phyloP scores from a whole-genome alignment of 441 rosid genomes.

The Gossypium gossypioides region DNA sequence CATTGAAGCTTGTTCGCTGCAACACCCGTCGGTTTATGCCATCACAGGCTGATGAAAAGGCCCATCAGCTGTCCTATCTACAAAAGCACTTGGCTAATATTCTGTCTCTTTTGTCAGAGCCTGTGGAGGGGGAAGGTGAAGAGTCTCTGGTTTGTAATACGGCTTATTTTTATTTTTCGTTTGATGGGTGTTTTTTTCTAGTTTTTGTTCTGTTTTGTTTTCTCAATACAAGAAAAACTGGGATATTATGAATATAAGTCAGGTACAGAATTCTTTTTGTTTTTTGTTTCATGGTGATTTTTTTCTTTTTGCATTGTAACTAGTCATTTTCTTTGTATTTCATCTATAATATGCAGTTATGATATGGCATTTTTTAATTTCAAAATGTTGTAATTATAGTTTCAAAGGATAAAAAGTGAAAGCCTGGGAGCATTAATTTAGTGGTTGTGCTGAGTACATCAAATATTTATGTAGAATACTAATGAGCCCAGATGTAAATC shows the following conservation, averaged over 20 bases:
- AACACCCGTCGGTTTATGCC: constrained; percentile 91
- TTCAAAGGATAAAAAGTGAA: background rate
- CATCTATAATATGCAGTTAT: background rate
- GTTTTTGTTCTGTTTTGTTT: background rate
- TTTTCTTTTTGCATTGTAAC: background rate
- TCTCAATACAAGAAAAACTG: background rate
- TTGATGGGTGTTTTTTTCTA: background rate
- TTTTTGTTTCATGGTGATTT: background rate
- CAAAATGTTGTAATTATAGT: background rate
- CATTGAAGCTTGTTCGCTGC: constrained; percentile 90
- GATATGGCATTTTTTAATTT: background rate
- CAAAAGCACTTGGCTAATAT: constrained; percentile 88
- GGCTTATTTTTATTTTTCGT: constrained; percentile 9
- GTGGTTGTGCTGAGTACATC: background rate
- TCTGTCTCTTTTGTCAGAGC: constrained; percentile 74
- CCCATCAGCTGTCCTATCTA: constrained; percentile 86
- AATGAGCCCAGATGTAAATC: background rate
- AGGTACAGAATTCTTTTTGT: background rate
- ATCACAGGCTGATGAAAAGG: constrained; percentile 96
- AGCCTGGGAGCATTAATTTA: background rate
- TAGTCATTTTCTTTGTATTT: background rate
- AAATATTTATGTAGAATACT: background rate
- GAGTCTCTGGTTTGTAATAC: constrained; percentile 68
- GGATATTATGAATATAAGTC: background rate
- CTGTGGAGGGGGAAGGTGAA: constrained; percentile 76